Base-by-base conservation (phyloP, 371 early-diverging fungal species). In the Zychaea mexicana region DNA sequence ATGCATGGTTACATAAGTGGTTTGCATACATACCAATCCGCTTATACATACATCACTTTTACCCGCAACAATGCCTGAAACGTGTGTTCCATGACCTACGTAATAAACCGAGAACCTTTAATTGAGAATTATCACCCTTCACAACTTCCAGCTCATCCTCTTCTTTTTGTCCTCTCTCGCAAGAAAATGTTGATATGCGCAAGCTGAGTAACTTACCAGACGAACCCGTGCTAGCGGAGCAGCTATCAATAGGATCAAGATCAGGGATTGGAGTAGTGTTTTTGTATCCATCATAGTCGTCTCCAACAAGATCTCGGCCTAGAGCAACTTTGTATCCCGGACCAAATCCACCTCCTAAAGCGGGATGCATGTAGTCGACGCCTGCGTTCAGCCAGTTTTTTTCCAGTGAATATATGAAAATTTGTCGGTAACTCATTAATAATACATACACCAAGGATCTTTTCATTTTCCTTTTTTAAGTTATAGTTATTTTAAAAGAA, bases 31-130 rank as follows among this genome's bases (percentile, higher is more conserved):
- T 62, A 21, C 0, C 38, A 13, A n/a, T 31, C 0, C 1, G 15
- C 26, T 24, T 49, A 36, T 7, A 36, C 73, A 71, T 76, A 79
- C 81, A 3, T 65, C 68, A 6, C 65, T 26, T 32, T 65, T 58
- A n/a, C 86, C 91, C 39, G 83, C 90, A 61, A 90, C 76, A 39
- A 90, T 90, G n/a, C 91, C 91, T 4, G 87, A 65, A 10, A 89
- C 86, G 53, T 87, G 88, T 1, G 89, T 89, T 2, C 90, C 88
- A 61, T 88, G 88, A 17, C 85, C 86, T 69, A 54, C 0, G 13
- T 54, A 28, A n/a, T n/a, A 30, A 30, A 53, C 24, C 17, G 24
- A 17, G 24, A 17, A n/a, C 17, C n/a, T 10, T 45, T 45, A 36
- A 36, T 36, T 9, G 38, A n/a, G n/a, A n/a, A n/a, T n/a, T n/a